Conservation (phyloP, 805 yeast species). For the Wickerhamiella parazyma region DNA sequence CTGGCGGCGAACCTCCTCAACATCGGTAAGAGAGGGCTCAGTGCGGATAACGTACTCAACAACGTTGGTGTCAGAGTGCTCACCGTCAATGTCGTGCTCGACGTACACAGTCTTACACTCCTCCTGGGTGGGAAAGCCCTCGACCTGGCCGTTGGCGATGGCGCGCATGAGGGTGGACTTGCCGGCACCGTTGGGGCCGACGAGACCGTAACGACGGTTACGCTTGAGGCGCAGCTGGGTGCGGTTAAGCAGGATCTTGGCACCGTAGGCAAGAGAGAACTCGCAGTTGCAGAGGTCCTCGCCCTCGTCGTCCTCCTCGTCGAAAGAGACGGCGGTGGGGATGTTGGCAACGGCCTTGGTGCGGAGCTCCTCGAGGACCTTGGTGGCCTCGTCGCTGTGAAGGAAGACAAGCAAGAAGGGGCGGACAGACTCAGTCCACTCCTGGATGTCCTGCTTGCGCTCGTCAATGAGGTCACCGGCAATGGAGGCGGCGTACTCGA, state of each 20-base stretch:
- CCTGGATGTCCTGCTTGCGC: conserved; percentile 81
- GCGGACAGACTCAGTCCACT: conserved; percentile 80
- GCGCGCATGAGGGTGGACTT: conserved; percentile 97
- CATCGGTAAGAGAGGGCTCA: conserved; percentile 29
- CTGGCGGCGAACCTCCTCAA: conserved; percentile 59
- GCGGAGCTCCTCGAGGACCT: conserved; percentile 85
- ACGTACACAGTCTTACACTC: conserved; percentile 99
- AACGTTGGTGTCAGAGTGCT: conserved; percentile 92
- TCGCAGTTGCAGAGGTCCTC: conserved; percentile 99
- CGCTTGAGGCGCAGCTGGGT: conserved; percentile 92
- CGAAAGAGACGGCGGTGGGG: conserved; percentile 86
- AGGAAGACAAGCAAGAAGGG: conserved; percentile 94
- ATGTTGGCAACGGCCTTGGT: conserved; percentile 95
- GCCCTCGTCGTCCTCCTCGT: conserved; percentile 92
- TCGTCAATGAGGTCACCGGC: conserved; percentile 99
- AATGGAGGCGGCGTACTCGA: conserved; percentile 80
- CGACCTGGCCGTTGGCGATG: conserved; percentile 95
- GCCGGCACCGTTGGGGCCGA: conserved; percentile 99
- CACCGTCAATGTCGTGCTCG: conserved; percentile 98
- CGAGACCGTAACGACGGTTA: conserved; percentile 96
- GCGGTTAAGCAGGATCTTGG: conserved; percentile 98
- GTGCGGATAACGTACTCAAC: conserved; percentile 80
- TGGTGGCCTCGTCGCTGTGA: conserved; percentile 86
- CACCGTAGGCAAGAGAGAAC: conserved; percentile 99
- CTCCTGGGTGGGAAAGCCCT: conserved; percentile 98